These are phyloP conservation scores for Pythium sp. DNA, from an alignment of 352 stramenopile species.

Conservation along the genomic window DNA sequence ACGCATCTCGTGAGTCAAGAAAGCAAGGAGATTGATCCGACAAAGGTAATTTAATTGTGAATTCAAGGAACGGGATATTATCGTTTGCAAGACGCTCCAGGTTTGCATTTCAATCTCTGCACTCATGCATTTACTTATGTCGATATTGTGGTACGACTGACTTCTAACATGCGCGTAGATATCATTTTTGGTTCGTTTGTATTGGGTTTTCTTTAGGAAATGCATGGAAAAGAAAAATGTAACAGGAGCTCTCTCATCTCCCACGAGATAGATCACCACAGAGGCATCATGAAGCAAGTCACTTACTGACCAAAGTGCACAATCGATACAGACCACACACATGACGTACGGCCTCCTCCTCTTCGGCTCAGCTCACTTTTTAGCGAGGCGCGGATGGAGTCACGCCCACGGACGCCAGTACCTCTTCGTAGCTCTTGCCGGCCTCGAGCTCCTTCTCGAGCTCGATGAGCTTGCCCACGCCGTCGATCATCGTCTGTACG, in stretches of 20 bases:
- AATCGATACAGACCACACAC: not conserved
- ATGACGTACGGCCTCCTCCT: not conserved
- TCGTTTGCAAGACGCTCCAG: too few species aligned
- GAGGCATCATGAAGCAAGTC: not conserved
- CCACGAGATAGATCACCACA: not conserved
- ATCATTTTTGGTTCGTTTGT: not conserved
- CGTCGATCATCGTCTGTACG: slow-evolving; percentile 95
- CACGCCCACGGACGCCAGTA: slow-evolving; percentile 55
- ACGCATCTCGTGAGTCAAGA: slow-evolving; percentile 4
- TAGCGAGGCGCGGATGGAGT: slow-evolving; percentile 15
- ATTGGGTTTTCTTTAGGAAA: not conserved
- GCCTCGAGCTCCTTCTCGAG: slow-evolving; percentile 87
- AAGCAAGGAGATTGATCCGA: not conserved
- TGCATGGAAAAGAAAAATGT: not conserved
- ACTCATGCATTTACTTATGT: not conserved
- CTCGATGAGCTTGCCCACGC: slow-evolving; percentile 88
- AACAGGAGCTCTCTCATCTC: not conserved
- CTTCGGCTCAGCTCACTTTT: not conserved
- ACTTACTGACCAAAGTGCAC: not conserved
- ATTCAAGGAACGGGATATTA: too few species aligned
- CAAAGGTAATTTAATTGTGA: not conserved
- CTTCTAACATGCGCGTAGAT: not conserved
- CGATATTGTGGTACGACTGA: not conserved
- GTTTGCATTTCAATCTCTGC: not conserved
- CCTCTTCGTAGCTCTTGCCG: slow-evolving; percentile 60